Percentiles rank a stretch among this genome's conserved stretches.
Evolutionary conservation across 2,329 filamentous ascomycete species (phyloP).

Genomic region (Calonectria multiphialidica): DNA sequence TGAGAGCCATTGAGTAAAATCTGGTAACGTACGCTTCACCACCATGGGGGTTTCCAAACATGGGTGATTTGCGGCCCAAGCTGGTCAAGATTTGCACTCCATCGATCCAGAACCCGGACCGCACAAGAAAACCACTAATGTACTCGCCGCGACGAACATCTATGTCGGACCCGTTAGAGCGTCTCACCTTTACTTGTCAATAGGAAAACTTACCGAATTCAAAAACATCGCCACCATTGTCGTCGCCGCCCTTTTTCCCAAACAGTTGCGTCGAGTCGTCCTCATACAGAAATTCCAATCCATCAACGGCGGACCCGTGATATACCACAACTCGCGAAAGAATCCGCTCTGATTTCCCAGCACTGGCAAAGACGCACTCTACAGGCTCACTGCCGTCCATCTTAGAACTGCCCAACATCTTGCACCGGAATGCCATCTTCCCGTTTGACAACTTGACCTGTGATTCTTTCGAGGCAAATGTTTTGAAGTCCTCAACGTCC

Average conservation of each 20-base stretch:
- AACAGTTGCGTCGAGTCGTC: slow-evolving; percentile 88
- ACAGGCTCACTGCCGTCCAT: slow-evolving; percentile 78
- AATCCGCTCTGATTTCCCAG: slow-evolving; percentile 76
- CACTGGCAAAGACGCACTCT: slow-evolving; percentile 81
- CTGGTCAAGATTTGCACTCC: slow-evolving; percentile 92
- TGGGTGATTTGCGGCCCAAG: slow-evolving; percentile 83
- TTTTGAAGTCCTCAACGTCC: slow-evolving; percentile 81
- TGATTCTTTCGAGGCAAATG: slow-evolving; percentile 78
- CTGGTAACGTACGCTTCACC: slow-evolving; percentile 80
- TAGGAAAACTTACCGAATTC: slow-evolving; percentile 72
- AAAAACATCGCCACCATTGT: slow-evolving; percentile 78
- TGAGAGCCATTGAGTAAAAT: neutral
- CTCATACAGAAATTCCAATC: slow-evolving; percentile 93
- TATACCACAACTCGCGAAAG: slow-evolving; percentile 82
- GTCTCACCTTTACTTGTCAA: neutral
- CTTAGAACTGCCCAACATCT: slow-evolving; percentile 78
- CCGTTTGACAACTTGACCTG: slow-evolving; percentile 78
- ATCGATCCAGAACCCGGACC: slow-evolving; percentile 86
- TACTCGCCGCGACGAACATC: slow-evolving; percentile 89
- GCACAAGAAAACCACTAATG: slow-evolving; percentile 86
- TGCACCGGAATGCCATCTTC: slow-evolving; percentile 81
- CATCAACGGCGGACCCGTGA: slow-evolving; percentile 82
- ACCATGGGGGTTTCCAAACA: slow-evolving; percentile 85
- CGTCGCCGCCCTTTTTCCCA: slow-evolving; percentile 79
- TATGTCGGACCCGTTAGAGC: slow-evolving; percentile 52